Conservation (phyloP, 495 filamentous ascomycete species). For the Collariella sp. region DNA sequence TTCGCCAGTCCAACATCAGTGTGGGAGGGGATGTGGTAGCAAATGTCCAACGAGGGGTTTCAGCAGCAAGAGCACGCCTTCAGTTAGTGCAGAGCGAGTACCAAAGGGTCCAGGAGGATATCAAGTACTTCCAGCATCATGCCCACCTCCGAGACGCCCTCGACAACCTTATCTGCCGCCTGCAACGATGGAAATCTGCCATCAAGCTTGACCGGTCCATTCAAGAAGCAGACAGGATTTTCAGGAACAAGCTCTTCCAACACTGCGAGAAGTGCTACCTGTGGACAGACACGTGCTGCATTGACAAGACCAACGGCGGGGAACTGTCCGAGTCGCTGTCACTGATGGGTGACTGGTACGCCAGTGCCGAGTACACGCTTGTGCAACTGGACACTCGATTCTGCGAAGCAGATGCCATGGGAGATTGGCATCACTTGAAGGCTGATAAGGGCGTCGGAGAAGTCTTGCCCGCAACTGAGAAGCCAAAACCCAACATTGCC, state of each 20-base stretch:
- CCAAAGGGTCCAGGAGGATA: slow-evolving; percentile 11
- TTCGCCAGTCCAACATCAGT: neutral
- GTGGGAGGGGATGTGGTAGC: slow-evolving; percentile 8
- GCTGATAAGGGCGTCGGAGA: neutral
- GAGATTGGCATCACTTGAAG: slow-evolving; percentile 25
- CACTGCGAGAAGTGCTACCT: slow-evolving; percentile 34
- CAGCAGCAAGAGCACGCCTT: slow-evolving; percentile 3
- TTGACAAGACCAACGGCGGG: slow-evolving; percentile 35
- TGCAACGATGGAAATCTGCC: slow-evolving; percentile 34
- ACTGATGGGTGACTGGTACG: slow-evolving; percentile 45
- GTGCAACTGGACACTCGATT: slow-evolving; percentile 37
- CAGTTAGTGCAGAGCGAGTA: slow-evolving; percentile 1
- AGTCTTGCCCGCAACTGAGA: neutral
- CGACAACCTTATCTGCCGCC: slow-evolving; percentile 27
- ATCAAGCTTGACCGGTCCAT: slow-evolving; percentile 34
- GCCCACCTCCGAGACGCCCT: slow-evolving; percentile 27
- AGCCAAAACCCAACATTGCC: slow-evolving; percentile 13
- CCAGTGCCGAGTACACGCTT: slow-evolving; percentile 38
- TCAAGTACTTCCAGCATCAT: slow-evolving; percentile 23
- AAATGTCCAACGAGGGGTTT: slow-evolving; percentile 6
- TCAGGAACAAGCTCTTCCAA: slow-evolving; percentile 30
- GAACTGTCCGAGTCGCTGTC: slow-evolving; percentile 38
- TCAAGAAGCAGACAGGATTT: slow-evolving; percentile 26
- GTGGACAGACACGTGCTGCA: slow-evolving; percentile 45
- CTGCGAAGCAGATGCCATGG: slow-evolving; percentile 12